Percentiles rank a stretch among this genome's conserved stretches.
These are phyloP conservation scores for Aurifilum marmelostoma DNA, from an alignment of 2,329 filamentous ascomycete species.

Conservation along the genomic window DNA sequence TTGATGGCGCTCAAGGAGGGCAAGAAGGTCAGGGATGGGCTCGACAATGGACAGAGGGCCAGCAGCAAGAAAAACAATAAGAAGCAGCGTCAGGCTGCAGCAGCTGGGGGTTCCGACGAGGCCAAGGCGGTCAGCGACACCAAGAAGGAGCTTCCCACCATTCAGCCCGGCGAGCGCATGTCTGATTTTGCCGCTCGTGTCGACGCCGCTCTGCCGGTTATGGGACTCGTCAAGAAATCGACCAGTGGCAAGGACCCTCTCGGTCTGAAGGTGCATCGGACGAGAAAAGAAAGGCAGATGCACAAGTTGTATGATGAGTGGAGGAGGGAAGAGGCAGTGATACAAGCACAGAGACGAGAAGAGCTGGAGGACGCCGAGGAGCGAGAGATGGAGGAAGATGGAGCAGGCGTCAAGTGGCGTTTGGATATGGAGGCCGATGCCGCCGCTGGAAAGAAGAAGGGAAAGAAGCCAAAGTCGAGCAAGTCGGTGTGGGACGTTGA, in stretches of 20 bases:
- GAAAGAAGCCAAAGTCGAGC: slow-evolving; percentile 46
- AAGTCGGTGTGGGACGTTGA: slow-evolving; percentile 46
- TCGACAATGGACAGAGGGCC: slow-evolving; percentile 67
- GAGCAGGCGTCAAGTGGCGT: slow-evolving; percentile 53
- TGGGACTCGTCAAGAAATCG: slow-evolving; percentile 68
- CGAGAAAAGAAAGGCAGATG: slow-evolving; percentile 84
- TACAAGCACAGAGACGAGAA: slow-evolving; percentile 67
- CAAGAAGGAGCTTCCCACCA: slow-evolving; percentile 59
- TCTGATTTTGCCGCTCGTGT: slow-evolving; percentile 82
- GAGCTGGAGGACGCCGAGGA: slow-evolving; percentile 67
- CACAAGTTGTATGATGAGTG: slow-evolving; percentile 80
- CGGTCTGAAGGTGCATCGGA: slow-evolving; percentile 69
- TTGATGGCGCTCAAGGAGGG: slow-evolving; percentile 75
- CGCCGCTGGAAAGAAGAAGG: slow-evolving; percentile 41
- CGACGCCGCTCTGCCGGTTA: slow-evolving; percentile 79
- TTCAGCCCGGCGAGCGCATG: slow-evolving; percentile 81
- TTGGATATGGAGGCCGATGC: slow-evolving; percentile 48
- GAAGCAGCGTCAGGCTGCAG: slow-evolving; percentile 35
- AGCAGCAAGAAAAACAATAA: slow-evolving; percentile 30
- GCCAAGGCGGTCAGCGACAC: slow-evolving; percentile 30
- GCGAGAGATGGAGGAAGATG: slow-evolving; percentile 62
- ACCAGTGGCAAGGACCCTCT: slow-evolving; percentile 65
- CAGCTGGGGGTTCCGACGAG: background rate
- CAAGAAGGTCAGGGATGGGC: slow-evolving; percentile 63
- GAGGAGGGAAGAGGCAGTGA: slow-evolving; percentile 66